These are phyloP conservation scores for Monosporascus cannonballus DNA, from an alignment of 2,329 filamentous ascomycete species.

Conservation along the genomic window DNA sequence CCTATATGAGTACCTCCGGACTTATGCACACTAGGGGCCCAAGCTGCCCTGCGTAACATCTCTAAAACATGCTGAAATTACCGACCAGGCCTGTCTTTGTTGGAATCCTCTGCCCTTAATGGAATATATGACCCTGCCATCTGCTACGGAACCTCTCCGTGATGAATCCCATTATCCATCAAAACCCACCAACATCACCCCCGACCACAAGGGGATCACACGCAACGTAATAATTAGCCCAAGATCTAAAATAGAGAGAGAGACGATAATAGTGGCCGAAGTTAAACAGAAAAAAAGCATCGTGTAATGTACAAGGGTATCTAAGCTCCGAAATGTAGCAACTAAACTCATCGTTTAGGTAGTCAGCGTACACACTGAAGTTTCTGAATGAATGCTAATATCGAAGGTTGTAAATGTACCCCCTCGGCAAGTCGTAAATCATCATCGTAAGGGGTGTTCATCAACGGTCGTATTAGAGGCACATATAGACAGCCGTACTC, in stretches of 20 bases:
- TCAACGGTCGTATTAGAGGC: neutral
- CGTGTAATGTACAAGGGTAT: slow-evolving; percentile 3
- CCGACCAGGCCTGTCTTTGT: too few relatives aligned
- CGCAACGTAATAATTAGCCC: slow-evolving; percentile 1
- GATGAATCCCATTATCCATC: too few relatives aligned
- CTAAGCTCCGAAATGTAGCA: neutral
- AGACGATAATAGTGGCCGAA: neutral
- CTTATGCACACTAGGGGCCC: too few relatives aligned
- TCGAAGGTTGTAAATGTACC: neutral
- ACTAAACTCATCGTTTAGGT: neutral
- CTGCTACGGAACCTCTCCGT: too few relatives aligned
- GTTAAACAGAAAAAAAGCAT: slow-evolving; percentile 13
- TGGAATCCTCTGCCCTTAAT: too few relatives aligned
- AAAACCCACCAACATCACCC: too few relatives aligned
- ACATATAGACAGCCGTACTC: neutral
- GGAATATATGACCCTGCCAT: too few relatives aligned
- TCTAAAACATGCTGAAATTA: too few relatives aligned
- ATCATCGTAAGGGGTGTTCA: neutral
- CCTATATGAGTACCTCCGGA: too few relatives aligned
- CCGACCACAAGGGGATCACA: neutral
- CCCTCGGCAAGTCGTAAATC: neutral
- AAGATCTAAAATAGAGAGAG: neutral
- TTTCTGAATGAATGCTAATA: neutral
- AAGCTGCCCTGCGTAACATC: too few relatives aligned
- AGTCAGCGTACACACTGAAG: neutral